These are phyloP conservation scores for Cyclostephanos invisitatus DNA, from an alignment of 108 stramenopile genomes.

Conservation along the genomic window DNA sequence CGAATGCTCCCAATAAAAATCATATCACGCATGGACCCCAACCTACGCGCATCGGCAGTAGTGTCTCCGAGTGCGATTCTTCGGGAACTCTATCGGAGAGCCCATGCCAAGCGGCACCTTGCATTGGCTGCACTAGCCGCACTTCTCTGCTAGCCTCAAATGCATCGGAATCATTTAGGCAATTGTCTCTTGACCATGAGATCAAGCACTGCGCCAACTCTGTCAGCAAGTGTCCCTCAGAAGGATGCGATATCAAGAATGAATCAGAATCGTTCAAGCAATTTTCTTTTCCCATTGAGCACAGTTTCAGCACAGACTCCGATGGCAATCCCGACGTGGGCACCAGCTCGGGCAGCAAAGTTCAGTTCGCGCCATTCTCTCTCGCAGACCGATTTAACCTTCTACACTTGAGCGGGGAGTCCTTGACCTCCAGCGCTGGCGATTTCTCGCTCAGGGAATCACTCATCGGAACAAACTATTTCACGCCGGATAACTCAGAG, in stretches of 20 bases:
- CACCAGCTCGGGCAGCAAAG: neutral
- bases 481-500: constrained; percentile 9
- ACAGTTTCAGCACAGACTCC: neutral
- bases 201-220: too few species aligned
- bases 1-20: constrained; percentile 13
- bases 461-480: neutral
- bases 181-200: too few species aligned
- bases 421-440: neutral
- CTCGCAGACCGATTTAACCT: neutral
- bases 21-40: neutral
- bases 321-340: too few species aligned
- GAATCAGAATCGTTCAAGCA: neutral
- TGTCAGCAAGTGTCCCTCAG: neutral
- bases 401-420: neutral
- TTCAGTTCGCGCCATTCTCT: neutral
- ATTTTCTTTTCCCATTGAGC: neutral
- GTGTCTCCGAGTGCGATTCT: neutral
- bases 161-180: neutral
- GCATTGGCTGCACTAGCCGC: neutral
- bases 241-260: neutral
- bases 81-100: neutral
- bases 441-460: constrained; percentile 7
- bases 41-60: neutral
- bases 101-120: neutral
- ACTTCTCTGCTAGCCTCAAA: too few species aligned